Conservation (phyloP, 352 stramenopile species). For the Globisporangium nunn region DNA sequence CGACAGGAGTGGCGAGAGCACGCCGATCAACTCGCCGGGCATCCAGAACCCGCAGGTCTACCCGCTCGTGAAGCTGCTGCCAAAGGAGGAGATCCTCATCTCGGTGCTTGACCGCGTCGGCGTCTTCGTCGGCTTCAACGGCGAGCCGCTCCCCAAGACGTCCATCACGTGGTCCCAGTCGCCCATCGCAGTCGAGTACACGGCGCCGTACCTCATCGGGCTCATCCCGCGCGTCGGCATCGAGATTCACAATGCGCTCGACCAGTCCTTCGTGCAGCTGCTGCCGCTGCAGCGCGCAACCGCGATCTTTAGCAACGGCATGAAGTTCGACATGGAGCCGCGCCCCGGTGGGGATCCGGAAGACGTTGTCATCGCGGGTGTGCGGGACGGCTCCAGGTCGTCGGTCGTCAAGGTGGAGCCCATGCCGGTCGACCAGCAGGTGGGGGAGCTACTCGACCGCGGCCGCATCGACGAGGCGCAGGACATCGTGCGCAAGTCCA, state of each 20-base stretch:
- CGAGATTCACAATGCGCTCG: constrained; percentile 70
- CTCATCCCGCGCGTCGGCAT: constrained; percentile 70
- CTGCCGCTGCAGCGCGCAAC: constrained; percentile 51
- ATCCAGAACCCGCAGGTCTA: constrained; percentile 65
- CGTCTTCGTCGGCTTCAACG: constrained; percentile 74
- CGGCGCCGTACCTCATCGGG: constrained; percentile 68
- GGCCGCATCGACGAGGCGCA: constrained; percentile 82
- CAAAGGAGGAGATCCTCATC: constrained; percentile 81
- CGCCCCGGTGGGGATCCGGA: constrained; percentile 62
- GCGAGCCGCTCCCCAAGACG: constrained; percentile 73
- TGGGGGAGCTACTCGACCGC: constrained; percentile 78
- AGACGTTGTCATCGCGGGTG: constrained; percentile 71
- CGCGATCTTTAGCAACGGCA: constrained; percentile 85
- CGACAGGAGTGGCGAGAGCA: constrained; percentile 72
- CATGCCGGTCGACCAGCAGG: constrained; percentile 80
- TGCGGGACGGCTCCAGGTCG: constrained; percentile 63
- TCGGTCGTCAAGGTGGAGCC: constrained; percentile 81
- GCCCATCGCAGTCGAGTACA: constrained; percentile 68
- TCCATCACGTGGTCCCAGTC: constrained; percentile 80
- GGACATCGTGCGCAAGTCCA: constrained; percentile 79
- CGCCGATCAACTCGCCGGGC: constrained; percentile 57
- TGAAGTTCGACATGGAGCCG: constrained; percentile 89
- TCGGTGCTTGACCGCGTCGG: constrained; percentile 79
- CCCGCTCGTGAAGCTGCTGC: constrained; percentile 71
- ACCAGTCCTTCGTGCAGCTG: constrained; percentile 73